Base-by-base conservation (phyloP, 2,329 filamentous ascomycete genomes). In the Polychaeton citri region DNA sequence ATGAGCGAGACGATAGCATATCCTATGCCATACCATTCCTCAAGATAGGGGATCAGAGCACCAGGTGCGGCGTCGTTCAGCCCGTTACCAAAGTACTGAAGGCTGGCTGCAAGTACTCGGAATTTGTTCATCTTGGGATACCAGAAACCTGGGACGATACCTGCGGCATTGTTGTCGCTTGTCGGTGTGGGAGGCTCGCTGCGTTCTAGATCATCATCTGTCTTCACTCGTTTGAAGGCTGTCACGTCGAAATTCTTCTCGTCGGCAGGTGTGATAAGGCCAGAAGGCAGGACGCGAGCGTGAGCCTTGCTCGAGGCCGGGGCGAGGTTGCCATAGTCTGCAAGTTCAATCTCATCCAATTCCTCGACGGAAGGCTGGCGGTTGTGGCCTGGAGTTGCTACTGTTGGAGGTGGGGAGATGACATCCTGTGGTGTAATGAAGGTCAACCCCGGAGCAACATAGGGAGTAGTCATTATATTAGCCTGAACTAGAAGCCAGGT, bases 1-100 rank as follows among this genome's bases (percentile, higher is more conserved):
- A 92, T 82, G 24, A 88, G 64, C 2, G 84, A 88, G 2, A 90
- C 81, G 6, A 84, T 60, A 2, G 76, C 79, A 54, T 90, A 88
- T 30, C 78, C 79, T 38, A 90, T 83, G 39, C 67, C 46, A 51
- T 88, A 92, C 48, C 81, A 73, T 55, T 62, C 66, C 54, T 88
- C 81, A 57, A 92, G 81, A 51, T 85, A 85, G 0, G 84, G 83
- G 46, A 92, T 81, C 38, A 90, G 52, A 8, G 83, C 81, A 51
- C 84, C 84, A 2, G 82, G 74, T 0, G 80, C 62, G 47, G 43
- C 43, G 34, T 92, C 85, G 46, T 74, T 82, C 39, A 90, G 60
- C 0, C 82, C 85, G 47, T 79, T 77, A 2, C 69, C 68, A 41
- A 90, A 69, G 39, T 72, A 79, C 41, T 78, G 70, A 30, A 81